Percentiles rank a stretch among this genome's conserved stretches.
These are phyloP conservation scores for Liriodendron chinense DNA, from an alignment of 164 flowering plant species.

Conservation along the genomic window DNA sequence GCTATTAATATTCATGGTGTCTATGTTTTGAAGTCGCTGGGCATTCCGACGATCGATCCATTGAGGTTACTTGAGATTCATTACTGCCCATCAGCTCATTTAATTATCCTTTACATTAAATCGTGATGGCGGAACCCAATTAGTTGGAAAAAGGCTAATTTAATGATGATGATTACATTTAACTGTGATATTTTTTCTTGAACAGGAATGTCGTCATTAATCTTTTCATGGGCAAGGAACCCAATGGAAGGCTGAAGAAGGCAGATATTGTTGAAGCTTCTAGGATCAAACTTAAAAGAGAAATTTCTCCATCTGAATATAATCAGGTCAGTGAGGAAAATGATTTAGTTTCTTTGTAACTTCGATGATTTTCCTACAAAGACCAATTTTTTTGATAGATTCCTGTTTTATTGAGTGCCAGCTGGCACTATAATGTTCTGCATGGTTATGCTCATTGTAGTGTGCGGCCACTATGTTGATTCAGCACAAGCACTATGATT, in stretches of 20 bases:
- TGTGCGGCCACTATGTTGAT: too few species aligned
- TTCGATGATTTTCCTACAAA: not conserved
- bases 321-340: conserved; percentile 40
- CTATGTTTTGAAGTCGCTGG: conserved; percentile 66
- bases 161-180: not conserved
- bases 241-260: conserved; percentile 62
- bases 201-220: conserved; percentile 73
- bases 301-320: conserved; percentile 42
- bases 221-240: conserved; percentile 50
- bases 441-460: too few species aligned
- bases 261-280: conserved; percentile 59
- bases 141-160: not conserved
- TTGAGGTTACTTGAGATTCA: conserved; percentile 44
- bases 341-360: not conserved
- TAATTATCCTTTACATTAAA: not conserved
- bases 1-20: conserved; percentile 64
- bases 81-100: not conserved
- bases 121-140: not conserved
- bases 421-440: too few species aligned
- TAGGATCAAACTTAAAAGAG: conserved; percentile 44
- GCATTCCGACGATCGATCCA: conserved; percentile 45
- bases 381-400: too few species aligned
- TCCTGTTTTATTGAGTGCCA: too few species aligned
- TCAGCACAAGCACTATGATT: too few species aligned
- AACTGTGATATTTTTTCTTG: not conserved